Evolutionary conservation across 2,329 filamentous ascomycete genomes (phyloP), one percentile per base, ranked within the genome.

Genomic region (Pseudocercospora macadamiae): DNA sequence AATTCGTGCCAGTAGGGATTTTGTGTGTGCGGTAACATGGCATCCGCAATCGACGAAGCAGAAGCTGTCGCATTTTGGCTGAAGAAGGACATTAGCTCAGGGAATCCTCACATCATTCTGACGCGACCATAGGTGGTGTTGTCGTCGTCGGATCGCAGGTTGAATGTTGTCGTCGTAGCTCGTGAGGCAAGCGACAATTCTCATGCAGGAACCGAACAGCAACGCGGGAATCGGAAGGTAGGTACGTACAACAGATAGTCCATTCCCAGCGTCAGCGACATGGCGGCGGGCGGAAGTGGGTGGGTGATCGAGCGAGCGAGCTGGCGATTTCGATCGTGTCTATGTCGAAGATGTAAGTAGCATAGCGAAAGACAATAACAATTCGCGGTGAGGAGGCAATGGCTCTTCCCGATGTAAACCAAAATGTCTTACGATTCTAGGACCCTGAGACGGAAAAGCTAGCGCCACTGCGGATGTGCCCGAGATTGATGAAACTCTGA

Each of bases 1-100:
- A 85, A 89, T 62, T 86, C 83, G 67, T 80, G 83, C 85, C 85
- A 87, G 75, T 88, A 89, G 48, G 84, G 84, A 63, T 82, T 80
- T 54, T 80, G 76, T 21, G 71, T 73, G 64, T 74, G 71, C 36
- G 73, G 72, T 23, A 74, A 70, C 70, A 73, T 72, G 14, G 65
- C 71, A 58, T 73, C 69, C 14, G 71, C 66, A 62, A 74, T 67
- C 32, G 71, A n/a, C n/a, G n/a, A n/a, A n/a, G n/a, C 63, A 18
- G 67, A 65, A 54, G 70, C 67, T 48, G 66, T 71, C 9, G 70
- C 70, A 64, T 71, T 71, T 62, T 69, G 70, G 60, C 64, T 66
- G 57, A 14, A 42, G 47, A 51, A 49, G 25, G 32, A 23, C 28
- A 58, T 60, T 28, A 57, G 57, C 26, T 21, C 42, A 36, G 18